Percentiles rank a stretch among this genome's conserved stretches.
Evolutionary conservation across 2,329 filamentous ascomycete genomes (phyloP).

Genomic region (Lasiodiplodia gonubiensis): DNA sequence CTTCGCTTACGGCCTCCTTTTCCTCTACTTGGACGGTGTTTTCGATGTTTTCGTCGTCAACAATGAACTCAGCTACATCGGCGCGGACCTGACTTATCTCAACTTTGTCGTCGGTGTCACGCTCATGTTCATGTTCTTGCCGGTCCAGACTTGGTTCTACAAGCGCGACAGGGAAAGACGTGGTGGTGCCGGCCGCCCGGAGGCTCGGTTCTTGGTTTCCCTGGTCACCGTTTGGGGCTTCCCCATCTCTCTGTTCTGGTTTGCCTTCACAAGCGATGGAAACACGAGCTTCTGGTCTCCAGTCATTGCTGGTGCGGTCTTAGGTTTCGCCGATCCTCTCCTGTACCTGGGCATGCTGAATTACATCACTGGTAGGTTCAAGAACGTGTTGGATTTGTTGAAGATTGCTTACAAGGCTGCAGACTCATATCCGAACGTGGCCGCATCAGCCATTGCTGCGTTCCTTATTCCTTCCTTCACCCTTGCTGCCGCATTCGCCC

Average conservation of each 20-base stretch:
- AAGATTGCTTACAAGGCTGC: not conserved
- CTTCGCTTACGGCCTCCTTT: slow-evolving; percentile 72
- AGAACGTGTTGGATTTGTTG: too few species aligned
- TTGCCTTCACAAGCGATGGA: slow-evolving; percentile 37
- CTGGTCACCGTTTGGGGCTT: slow-evolving; percentile 59
- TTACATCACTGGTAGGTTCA: slow-evolving; percentile 25
- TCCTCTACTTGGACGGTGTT: slow-evolving; percentile 85
- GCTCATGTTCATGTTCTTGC: slow-evolving; percentile 64
- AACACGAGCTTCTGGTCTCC: slow-evolving; percentile 29
- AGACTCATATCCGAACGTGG: slow-evolving; percentile 28
- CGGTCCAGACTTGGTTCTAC: slow-evolving; percentile 64
- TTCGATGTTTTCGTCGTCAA: slow-evolving; percentile 74
- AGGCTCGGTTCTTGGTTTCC: slow-evolving; percentile 62
- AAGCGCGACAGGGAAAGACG: slow-evolving; percentile 53
- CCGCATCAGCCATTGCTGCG: slow-evolving; percentile 26
- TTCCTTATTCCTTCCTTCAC: slow-evolving; percentile 29
- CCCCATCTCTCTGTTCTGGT: slow-evolving; percentile 48
- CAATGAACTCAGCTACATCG: slow-evolving; percentile 71
- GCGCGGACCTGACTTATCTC: slow-evolving; percentile 80
- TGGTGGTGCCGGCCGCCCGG: slow-evolving; percentile 57
- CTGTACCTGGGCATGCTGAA: slow-evolving; percentile 28
- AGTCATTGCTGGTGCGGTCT: slow-evolving; percentile 20
- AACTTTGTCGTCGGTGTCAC: slow-evolving; percentile 80
- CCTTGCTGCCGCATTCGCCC: slow-evolving; percentile 26
- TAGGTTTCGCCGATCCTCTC: slow-evolving; percentile 24